Conservation (phyloP, 495 filamentous ascomycete genomes). For the Cercophora newfieldiana region DNA sequence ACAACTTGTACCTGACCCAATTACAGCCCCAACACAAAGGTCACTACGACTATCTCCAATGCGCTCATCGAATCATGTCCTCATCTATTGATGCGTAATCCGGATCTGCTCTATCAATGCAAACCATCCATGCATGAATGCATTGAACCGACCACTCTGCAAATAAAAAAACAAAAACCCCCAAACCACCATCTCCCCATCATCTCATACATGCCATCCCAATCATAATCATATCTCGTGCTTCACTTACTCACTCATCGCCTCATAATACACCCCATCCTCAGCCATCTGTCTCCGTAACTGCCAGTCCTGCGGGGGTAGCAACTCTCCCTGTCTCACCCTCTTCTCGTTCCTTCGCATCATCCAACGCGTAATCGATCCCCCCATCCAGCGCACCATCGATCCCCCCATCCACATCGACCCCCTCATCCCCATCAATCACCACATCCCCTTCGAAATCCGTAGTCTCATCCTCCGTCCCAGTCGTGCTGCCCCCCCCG, state of each 20-base stretch:
- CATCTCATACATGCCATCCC: neutral
- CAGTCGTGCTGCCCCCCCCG: neutral
- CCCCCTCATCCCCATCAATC: neutral
- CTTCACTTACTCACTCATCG: no score
- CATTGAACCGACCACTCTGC: neutral
- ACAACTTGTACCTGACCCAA: neutral
- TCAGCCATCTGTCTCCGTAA: neutral
- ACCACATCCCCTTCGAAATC: constrained; percentile 1
- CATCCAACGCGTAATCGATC: neutral
- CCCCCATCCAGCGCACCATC: neutral
- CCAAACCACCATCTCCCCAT: neutral
- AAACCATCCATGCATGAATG: neutral
- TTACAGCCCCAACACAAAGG: no score
- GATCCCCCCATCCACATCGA: neutral
- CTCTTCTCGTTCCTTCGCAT: neutral
- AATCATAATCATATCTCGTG: neutral
- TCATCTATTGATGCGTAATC: neutral
- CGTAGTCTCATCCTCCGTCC: constrained; percentile 1
- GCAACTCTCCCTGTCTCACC: neutral
- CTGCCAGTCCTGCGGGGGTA: neutral
- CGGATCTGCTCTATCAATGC: neutral
- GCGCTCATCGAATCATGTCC: neutral
- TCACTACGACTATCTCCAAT: neutral
- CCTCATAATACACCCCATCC: neutral
- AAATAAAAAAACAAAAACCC: neutral